Evolutionary conservation across 345 rosid species (phyloP).

Genomic region (Hibiscus mutabilis): DNA sequence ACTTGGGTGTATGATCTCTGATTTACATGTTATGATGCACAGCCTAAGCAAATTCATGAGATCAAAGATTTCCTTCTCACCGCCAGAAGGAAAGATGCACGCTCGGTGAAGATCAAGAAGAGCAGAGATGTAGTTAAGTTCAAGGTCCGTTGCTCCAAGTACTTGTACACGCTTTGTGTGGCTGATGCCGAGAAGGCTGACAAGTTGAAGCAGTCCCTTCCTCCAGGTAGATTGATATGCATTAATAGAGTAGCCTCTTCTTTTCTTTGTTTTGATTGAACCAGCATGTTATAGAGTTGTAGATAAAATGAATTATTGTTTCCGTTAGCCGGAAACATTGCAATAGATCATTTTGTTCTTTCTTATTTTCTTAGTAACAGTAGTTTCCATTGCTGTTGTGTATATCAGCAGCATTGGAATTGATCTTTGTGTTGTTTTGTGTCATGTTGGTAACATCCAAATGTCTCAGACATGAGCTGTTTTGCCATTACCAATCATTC

Average conservation of each 20-base stretch:
- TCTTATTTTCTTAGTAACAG: too few species aligned
- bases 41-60: slow-evolving; percentile 97
- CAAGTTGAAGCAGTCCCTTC: slow-evolving; percentile 95
- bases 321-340: too few species aligned
- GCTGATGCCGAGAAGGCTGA: slow-evolving; percentile 85
- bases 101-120: slow-evolving; percentile 86
- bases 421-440: too few species aligned
- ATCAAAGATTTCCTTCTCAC: slow-evolving; percentile 94
- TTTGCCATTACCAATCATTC: not conserved
- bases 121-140: slow-evolving; percentile 65
- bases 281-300: not conserved
- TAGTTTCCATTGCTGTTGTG: too few species aligned
- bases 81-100: slow-evolving; percentile 91
- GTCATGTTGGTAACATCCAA: too few species aligned
- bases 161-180: slow-evolving; percentile 84
- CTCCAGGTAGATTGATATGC: slow-evolving; percentile 54
- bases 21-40: slow-evolving; percentile 1
- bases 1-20: not conserved
- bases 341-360: too few species aligned
- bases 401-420: too few species aligned
- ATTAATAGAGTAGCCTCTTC: not conserved
- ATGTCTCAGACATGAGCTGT: too few species aligned
- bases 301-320: too few species aligned
- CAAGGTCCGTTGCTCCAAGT: slow-evolving; percentile 92
- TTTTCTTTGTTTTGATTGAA: not conserved